Evolutionary conservation across 2,329 filamentous ascomycete genomes (phyloP).

Genomic region (Ilyonectria mors-panacis): DNA sequence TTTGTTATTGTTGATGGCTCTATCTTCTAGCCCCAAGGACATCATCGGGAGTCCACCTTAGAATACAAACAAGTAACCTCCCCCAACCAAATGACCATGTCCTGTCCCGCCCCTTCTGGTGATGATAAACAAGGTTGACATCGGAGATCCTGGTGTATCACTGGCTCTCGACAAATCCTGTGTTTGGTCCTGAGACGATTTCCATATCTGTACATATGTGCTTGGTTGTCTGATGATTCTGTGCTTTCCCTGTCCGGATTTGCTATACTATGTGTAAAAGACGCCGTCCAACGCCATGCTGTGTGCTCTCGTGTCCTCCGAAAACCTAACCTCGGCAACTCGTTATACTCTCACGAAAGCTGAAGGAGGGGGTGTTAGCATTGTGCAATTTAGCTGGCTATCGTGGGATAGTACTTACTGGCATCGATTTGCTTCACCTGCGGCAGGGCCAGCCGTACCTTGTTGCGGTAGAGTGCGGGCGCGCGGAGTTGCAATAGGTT

Average conservation of each 20-base stretch:
- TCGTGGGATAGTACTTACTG: slow-evolving; percentile 74
- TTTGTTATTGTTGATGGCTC: slow-evolving; percentile 40
- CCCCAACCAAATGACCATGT: slow-evolving; percentile 8
- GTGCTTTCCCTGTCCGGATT: slow-evolving; percentile 15
- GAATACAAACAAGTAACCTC: slow-evolving; percentile 45
- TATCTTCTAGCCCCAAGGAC: slow-evolving; percentile 43
- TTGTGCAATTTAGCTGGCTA: background rate
- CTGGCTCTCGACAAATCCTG: slow-evolving; percentile 2
- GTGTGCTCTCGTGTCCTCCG: slow-evolving; percentile 24
- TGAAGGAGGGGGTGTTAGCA: slow-evolving; percentile 31
- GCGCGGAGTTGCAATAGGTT: slow-evolving; percentile 87
- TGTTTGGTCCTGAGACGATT: slow-evolving; percentile 22
- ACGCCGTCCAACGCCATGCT: slow-evolving; percentile 44
- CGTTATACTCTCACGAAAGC: slow-evolving; percentile 52
- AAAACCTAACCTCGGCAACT: slow-evolving; percentile 12
- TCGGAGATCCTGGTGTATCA: background rate
- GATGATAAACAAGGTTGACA: background rate
- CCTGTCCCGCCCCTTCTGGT: background rate
- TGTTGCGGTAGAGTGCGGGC: slow-evolving; percentile 93
- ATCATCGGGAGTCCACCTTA: slow-evolving; percentile 38
- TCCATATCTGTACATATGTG: slow-evolving; percentile 12
- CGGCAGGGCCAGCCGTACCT: slow-evolving; percentile 88
- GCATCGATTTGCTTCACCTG: slow-evolving; percentile 96
- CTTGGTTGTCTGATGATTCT: slow-evolving; percentile 5
- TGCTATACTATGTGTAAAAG: slow-evolving; percentile 31